Percentiles rank a stretch among this genome's conserved stretches.
These are phyloP conservation scores for Arabis alpina DNA, from an alignment of 345 rosid genomes.

Conservation along the genomic window DNA sequence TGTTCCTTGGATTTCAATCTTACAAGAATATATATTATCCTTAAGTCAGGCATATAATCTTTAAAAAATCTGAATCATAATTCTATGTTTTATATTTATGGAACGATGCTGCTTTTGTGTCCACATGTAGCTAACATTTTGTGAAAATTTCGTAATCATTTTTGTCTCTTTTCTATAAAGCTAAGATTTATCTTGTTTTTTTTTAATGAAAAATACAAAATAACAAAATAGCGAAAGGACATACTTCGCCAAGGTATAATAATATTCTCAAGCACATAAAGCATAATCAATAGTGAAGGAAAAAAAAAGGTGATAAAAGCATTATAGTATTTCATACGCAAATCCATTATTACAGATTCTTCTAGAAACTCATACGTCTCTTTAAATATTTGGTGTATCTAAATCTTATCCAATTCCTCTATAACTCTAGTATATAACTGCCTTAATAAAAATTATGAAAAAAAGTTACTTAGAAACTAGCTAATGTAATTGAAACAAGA, in stretches of 20 bases:
- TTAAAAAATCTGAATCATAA: conserved; percentile 3
- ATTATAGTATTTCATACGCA: conserved; percentile 38
- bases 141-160: conserved; percentile 24
- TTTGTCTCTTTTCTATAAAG: conserved; percentile 34
- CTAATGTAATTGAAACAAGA: neutral
- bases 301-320: conserved; percentile 13
- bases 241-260: conserved; percentile 22
- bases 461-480: conserved; percentile 1
- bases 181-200: conserved; percentile 9
- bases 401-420: conserved; percentile 31
- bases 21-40: neutral
- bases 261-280: conserved; percentile 22
- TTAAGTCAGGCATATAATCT: neutral
- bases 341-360: conserved; percentile 36
- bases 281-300: conserved; percentile 20
- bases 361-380: conserved; percentile 35
- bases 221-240: conserved; percentile 12
- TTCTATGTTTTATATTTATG: conserved; percentile 20
- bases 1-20: neutral
- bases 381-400: conserved; percentile 3
- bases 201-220: neutral
- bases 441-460: neutral
- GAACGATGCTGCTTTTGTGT: conserved; percentile 33
- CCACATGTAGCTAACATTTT: conserved; percentile 30
- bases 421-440: neutral